Evolutionary conservation across 2,329 filamentous ascomycete species (phyloP), one percentile per base, ranked within the genome.

Genomic region (Aspergillus sp.): DNA sequence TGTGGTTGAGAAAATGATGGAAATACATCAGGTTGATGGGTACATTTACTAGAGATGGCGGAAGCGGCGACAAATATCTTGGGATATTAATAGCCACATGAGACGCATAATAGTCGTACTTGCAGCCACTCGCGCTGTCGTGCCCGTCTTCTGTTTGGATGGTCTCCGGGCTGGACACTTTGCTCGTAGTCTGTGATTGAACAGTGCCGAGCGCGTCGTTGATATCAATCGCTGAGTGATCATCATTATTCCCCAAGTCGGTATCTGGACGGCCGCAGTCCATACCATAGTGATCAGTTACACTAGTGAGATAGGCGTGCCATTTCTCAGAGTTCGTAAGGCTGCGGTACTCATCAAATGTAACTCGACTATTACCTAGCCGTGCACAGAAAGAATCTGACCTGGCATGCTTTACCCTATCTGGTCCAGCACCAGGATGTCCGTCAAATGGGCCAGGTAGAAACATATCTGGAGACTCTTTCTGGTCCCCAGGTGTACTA

Each of bases 11-110:
- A 68, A 95, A 88, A 65, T 87, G 85, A 68, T 89, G 85, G 62
- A 88, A 88, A 66, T 88, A 88, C 63, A 95, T 80, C 60, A 95
- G 73, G 66, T 95, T 93, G 84, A 93, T 93, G 1, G 86, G 88
- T 64, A 91, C 93, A 38, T 88, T 83, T 43, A 83, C 74, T 30
- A 92, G 76, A 9, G 83, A 75, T 4, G 76, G 66, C 4, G 85
- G 85, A 20, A 88, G 69, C 3, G 80, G 81, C 56, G 81, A 84
- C 32, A 88, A 70, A 51, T 79, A 79, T 59, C 82, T 81, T 3
- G 83, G 80, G 22, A 87, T 85, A 57, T 81, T 82, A 61, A 93
- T 86, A 1, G 83, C 77, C 0, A 92, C 87, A 0, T 88, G 86
- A 36, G 83, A 83, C 12, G 82, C 81, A 72, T 93, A 93, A 66